Evolutionary conservation across 1,139 yeast species (phyloP), one percentile per base, ranked within the genome.

Genomic region (Scheffersomyces titani): DNA sequence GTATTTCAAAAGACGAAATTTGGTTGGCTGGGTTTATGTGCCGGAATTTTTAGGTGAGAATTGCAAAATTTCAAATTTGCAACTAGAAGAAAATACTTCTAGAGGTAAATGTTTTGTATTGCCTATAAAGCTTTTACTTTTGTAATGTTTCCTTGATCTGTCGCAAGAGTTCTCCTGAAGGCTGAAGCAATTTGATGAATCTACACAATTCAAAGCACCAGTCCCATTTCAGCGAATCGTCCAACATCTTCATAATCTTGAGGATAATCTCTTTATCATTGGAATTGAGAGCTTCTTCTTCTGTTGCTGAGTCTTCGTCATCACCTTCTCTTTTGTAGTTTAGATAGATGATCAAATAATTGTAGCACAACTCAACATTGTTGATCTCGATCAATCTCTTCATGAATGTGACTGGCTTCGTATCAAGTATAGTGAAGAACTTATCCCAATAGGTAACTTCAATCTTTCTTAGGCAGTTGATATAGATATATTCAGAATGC

Each of bases 151-250:
- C 48, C 40, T 40, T 16, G 40, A 64, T 57, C 46, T 53, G 57
- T 40, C 58, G 60, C 21, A 76, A 65, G 16, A 77, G 64, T 45
- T 66, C 69, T 22, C 78, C 75, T 9, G 74, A 65, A 1, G 83
- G 83, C 54, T 79, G 81, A 49, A 80, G 66, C 19, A 80, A 61
- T 61, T 79, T 79, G 49, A 79, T 71, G 58, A 78, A 80, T 40
- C 84, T 70, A 62, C 83, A 79, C 47, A 80, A 69, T 59, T 80
- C 83, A 63, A 76, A 77, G 56, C 82, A 77, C 75, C 80, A 76
- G 54, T 78, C 82, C 82, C 82, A 80, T 57, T 70, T 71, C 45
- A 69, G 63, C 6, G 73, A 67, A 13, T 61, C 61, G 47, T 69
- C 75, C 19, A 80, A 65, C 74, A 77, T 70, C 47, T 64, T 66